phyloP scores from a whole-genome alignment of 352 stramenopile species.

The Pythium insidiosum region DNA sequence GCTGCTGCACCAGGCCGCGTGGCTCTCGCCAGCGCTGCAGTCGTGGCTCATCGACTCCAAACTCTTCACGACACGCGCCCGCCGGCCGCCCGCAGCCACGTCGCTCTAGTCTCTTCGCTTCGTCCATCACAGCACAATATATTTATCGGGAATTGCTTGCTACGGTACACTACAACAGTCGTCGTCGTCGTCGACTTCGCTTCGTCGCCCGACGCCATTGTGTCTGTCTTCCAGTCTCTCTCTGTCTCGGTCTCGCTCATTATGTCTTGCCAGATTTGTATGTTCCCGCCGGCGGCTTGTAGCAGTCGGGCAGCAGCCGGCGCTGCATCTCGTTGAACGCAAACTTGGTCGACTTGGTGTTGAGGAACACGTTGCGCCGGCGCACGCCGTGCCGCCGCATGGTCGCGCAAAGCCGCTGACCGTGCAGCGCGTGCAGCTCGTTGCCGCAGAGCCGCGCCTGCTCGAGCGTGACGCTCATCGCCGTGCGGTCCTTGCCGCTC shows the following conservation, averaged over 20 bases:
- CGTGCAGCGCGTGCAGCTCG: conserved; percentile 48
- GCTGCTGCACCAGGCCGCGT: conserved; percentile 34
- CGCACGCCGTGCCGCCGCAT: conserved; percentile 74
- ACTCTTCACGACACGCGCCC: conserved; percentile 42
- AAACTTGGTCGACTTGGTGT: conserved; percentile 80
- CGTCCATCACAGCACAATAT: too few species aligned
- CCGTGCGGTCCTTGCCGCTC: conserved; percentile 95
- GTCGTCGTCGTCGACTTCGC: too few species aligned
- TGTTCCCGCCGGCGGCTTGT: conserved; percentile 72
- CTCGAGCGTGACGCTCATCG: conserved; percentile 96
- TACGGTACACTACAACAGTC: too few species aligned
- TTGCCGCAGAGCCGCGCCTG: conserved; percentile 62
- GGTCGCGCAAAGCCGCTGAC: conserved; percentile 45
- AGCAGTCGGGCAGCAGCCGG: conserved; percentile 79
- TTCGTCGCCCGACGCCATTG: too few species aligned
- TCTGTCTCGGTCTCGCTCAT: too few species aligned
- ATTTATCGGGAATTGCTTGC: too few species aligned
- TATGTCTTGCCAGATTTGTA: conserved; percentile 83
- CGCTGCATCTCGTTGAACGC: conserved; percentile 86
- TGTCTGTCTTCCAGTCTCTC: too few species aligned
- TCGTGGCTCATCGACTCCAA: conserved; percentile 34
- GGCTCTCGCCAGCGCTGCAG: conserved; percentile 51
- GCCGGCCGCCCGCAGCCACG: too few species aligned
- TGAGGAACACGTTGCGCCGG: conserved; percentile 77
- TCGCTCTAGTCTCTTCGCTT: too few species aligned